Base-by-base conservation (phyloP, 2,329 filamentous ascomycete species). In the Fusarium anthophilum region DNA sequence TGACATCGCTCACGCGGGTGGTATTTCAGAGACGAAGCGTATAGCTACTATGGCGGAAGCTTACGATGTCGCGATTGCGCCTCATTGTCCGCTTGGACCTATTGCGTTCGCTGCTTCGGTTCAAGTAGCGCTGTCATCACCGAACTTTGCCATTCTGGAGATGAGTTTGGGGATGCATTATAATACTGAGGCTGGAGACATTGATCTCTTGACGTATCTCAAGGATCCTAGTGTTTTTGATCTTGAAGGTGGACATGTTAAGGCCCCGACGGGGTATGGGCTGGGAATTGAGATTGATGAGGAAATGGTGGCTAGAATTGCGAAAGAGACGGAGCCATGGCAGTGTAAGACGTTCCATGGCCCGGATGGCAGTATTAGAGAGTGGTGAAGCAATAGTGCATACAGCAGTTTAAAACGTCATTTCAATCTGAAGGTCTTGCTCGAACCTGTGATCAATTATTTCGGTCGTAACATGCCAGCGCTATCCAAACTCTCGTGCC, bases 121-220 rank as follows among this genome's bases (percentile, higher is more conserved):
- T 45, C 92, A 94, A 71, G 88, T 94, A 3, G 91, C 90, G 30
- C 84, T 88, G 26, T 84, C 82, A 15, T 89, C 84, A 26, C 87
- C 86, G 26, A 94, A 92, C 80, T 94, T 92, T 79, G 89, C 87
- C 1, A 94, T 95, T 38, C 90, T 93, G 78, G 93, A 95, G 81
- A 94, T 94, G 93, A 92, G 90, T 60, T 78, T 94, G 37, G 93
- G 93, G 0, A 95, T 95, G 75, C 93, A 95, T 79, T 95, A 95
- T 79, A 95, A 95, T 75, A 88, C 86, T 0, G 91, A 89, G 4
- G 86, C 86, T 3, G 91, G 89, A 4, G 86, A 89, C 5, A 86
- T 90, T 74, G 92, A 94, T 78, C 83, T 93, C 62, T 88, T 88
- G 18, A 92, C 88, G 32, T 94, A 94, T 78, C 85, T 91, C 5